Conservation (phyloP, 768 basidiomycete genomes). For the Mycena kentingensis region DNA sequence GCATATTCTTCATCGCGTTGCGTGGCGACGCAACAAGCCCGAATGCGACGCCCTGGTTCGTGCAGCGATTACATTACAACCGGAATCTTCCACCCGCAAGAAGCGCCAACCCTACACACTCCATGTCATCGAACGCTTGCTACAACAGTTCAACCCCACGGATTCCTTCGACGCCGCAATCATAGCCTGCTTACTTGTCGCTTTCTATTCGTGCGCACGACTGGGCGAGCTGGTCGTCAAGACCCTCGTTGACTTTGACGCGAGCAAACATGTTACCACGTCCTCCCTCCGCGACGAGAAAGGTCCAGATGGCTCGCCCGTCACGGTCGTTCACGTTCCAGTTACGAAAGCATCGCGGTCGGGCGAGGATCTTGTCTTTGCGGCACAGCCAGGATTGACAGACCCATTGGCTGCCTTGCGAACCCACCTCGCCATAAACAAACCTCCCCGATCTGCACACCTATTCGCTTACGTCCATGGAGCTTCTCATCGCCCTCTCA, state of each 20-base stretch:
- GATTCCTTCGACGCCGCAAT: background rate
- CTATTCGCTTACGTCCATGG: constrained; percentile 32
- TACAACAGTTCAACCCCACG: background rate
- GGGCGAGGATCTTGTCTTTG: constrained; percentile 38
- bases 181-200: background rate
- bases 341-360: constrained; percentile 22
- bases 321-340: constrained; percentile 27
- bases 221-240: background rate
- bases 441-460: constrained; percentile 22
- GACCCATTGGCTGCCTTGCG: constrained; percentile 29
- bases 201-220: background rate
- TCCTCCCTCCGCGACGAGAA: background rate
- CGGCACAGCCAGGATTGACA: constrained; percentile 26
- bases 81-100: constrained; percentile 5
- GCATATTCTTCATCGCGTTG: constrained; percentile 27
- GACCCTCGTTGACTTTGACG: background rate
- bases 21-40: constrained; percentile 17
- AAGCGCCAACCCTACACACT: constrained; percentile 20
- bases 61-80: constrained; percentile 14
- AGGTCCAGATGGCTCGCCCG: background rate
- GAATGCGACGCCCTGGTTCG: constrained; percentile 21
- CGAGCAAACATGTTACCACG: background rate
- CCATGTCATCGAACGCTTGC: constrained; percentile 3
- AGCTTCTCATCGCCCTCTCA: background rate
- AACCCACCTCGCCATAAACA: constrained; percentile 35